Conservation (phyloP, 441 rosid genomes). For the Populus hybrid region DNA sequence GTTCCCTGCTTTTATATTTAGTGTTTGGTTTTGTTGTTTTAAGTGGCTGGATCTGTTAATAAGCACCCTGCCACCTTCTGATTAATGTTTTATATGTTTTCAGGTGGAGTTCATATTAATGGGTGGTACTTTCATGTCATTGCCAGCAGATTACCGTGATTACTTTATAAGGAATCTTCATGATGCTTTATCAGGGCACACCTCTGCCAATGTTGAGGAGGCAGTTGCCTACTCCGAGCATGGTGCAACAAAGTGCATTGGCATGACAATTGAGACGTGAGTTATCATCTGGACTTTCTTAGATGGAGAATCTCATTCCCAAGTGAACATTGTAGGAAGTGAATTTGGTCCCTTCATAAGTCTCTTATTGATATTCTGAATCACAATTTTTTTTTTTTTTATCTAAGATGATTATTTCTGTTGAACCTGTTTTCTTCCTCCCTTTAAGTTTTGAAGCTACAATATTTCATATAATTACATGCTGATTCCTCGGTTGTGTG, state of each 20-base stretch:
- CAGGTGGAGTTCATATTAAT: slow-evolving; percentile 98
- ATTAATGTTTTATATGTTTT: slow-evolving; percentile 15
- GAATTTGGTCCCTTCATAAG: not conserved
- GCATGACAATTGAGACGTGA: slow-evolving; percentile 99
- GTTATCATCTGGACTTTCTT: slow-evolving; percentile 18
- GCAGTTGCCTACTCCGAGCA: slow-evolving; percentile 97
- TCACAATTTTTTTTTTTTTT: too few species aligned
- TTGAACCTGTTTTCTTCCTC: not conserved
- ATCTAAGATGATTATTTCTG: too few species aligned
- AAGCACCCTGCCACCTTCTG: not conserved
- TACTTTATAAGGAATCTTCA: slow-evolving; percentile 92
- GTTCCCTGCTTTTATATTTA: not conserved
- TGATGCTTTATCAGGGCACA: slow-evolving; percentile 95
- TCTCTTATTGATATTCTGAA: not conserved
- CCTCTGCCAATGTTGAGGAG: slow-evolving; percentile 93
- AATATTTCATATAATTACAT: not conserved
- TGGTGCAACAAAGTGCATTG: slow-evolving; percentile 88
- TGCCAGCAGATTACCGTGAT: slow-evolving; percentile 94
- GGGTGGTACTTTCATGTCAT: slow-evolving; percentile 99
- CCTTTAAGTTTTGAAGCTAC: not conserved
- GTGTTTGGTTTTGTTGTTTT: not conserved
- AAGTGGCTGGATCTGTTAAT: not conserved
- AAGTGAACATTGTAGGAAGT: not conserved
- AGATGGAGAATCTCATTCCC: not conserved
- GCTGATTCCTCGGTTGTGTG: not conserved